Conservation (phyloP, 1,139 yeast species). For the Candida tunisiensis region DNA sequence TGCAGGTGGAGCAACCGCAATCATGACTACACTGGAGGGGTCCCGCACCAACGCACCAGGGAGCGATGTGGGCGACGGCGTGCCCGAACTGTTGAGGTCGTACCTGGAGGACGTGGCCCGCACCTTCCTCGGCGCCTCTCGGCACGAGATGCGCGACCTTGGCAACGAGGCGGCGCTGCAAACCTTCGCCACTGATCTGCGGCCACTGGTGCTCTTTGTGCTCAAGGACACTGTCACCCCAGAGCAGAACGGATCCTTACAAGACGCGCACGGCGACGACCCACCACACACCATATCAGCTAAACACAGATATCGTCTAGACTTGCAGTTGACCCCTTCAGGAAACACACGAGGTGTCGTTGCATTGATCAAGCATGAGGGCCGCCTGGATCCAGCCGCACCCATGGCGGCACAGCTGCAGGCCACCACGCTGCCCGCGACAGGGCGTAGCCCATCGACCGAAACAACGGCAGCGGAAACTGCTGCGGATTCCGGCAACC, state of each 20-base stretch:
- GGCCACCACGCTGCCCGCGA: conserved; percentile 12
- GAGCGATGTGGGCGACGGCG: too few relatives aligned
- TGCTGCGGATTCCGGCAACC: conserved; percentile 2
- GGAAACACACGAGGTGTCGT: not conserved
- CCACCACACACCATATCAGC: not conserved
- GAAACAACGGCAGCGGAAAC: too few relatives aligned
- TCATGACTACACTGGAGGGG: too few relatives aligned
- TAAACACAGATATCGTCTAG: not conserved
- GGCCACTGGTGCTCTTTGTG: not conserved
- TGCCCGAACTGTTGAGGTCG: too few relatives aligned
- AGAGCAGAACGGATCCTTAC: not conserved
- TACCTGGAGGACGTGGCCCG: too few relatives aligned
- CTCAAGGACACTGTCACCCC: not conserved
- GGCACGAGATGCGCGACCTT: too few relatives aligned
- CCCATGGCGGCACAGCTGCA: conserved; percentile 28
- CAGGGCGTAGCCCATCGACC: too few relatives aligned
- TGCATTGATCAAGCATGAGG: not conserved
- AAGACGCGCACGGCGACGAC: too few relatives aligned
- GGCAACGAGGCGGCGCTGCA: not conserved
- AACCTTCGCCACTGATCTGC: not conserved
- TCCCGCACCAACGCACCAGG: too few relatives aligned
- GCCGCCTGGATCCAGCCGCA: not conserved
- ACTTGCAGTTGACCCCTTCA: not conserved
- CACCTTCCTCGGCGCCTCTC: too few relatives aligned
- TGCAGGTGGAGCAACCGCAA: too few relatives aligned